Conservation (phyloP, 1,284 basidiomycete genomes). For the Apiotrichum siamense region DNA sequence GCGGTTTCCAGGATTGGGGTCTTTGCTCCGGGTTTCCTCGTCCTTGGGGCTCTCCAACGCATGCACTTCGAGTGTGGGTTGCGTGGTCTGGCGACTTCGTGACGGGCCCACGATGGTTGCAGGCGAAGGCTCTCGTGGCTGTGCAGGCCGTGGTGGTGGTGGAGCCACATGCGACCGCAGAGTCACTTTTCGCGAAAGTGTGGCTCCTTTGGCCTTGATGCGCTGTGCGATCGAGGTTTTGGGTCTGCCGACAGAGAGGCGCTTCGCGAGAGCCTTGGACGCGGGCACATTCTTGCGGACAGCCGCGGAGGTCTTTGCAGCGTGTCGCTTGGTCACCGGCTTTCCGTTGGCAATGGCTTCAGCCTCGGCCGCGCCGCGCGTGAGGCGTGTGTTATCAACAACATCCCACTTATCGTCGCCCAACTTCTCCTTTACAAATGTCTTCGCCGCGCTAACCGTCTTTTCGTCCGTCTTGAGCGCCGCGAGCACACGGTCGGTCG, state of each 20-base stretch:
- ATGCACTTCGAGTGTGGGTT: not conserved
- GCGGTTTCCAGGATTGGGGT: conserved; percentile 15
- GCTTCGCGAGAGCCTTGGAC: conserved; percentile 4
- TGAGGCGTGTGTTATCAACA: conserved; percentile 1
- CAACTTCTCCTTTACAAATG: conserved; percentile 17
- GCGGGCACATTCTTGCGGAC: not conserved
- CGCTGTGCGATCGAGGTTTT: conserved; percentile 2
- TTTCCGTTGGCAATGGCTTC: not conserved
- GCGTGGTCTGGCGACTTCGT: not conserved
- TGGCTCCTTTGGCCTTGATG: conserved; percentile 4
- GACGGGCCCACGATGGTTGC: not conserved
- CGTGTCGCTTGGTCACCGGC: not conserved
- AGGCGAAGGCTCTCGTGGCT: not conserved
- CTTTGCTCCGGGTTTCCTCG: not conserved
- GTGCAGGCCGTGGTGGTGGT: not conserved
- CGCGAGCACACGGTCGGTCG: conserved; percentile 14
- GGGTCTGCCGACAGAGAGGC: not conserved
- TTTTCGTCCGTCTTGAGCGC: conserved; percentile 13
- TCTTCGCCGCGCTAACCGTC: conserved; percentile 14
- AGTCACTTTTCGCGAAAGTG: conserved; percentile 7
- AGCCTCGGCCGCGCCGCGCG: conserved; percentile 4
- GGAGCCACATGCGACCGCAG: conserved; percentile 1
- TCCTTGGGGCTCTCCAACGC: not conserved
- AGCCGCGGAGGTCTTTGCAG: not conserved
- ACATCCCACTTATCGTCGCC: conserved; percentile 16